phyloP scores from a whole-genome alignment of 768 basidiomycete species.

The Solioccasus polychromus region DNA sequence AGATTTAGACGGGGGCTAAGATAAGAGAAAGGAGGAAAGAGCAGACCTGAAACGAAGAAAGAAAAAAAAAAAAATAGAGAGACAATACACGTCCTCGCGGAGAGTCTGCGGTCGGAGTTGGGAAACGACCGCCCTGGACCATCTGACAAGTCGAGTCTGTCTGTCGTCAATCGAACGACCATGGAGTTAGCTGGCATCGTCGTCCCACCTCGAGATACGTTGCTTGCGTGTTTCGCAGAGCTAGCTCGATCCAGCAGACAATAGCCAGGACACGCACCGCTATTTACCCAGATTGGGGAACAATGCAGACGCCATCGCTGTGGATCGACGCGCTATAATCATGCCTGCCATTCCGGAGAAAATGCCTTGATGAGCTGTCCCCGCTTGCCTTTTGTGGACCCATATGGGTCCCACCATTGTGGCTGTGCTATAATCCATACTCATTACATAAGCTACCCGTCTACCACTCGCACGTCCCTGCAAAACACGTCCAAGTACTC shows the following conservation, averaged over 20 bases:
- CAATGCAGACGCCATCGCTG: constrained; percentile 20
- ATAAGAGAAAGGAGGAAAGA: constrained; percentile 20
- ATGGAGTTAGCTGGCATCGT: constrained; percentile 3
- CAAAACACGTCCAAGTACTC: not conserved
- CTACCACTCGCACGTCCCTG: not conserved
- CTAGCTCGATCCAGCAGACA: constrained; percentile 24
- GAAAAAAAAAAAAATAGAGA: constrained; percentile 27
- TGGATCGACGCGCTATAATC: constrained; percentile 19
- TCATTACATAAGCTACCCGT: not conserved
- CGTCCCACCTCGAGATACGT: too few relatives aligned
- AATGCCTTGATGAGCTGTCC: constrained; percentile 1
- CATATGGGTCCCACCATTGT: constrained; percentile 41
- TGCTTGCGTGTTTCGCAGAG: too few relatives aligned
- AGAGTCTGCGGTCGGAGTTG: constrained; percentile 32
- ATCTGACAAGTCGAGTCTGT: constrained; percentile 23
- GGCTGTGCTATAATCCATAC: constrained; percentile 33
- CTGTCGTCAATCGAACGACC: not conserved
- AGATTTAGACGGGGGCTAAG: constrained; percentile 34
- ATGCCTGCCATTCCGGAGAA: constrained; percentile 1
- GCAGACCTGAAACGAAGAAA: constrained; percentile 26
- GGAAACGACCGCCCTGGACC: constrained; percentile 20
- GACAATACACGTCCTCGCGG: constrained; percentile 29
- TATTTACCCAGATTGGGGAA: constrained; percentile 24
- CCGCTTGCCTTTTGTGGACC: constrained; percentile 39
- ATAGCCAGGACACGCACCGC: constrained; percentile 23